phyloP scores from a whole-genome alignment of 164 flowering plant species.

The Buxus sempervirens region DNA sequence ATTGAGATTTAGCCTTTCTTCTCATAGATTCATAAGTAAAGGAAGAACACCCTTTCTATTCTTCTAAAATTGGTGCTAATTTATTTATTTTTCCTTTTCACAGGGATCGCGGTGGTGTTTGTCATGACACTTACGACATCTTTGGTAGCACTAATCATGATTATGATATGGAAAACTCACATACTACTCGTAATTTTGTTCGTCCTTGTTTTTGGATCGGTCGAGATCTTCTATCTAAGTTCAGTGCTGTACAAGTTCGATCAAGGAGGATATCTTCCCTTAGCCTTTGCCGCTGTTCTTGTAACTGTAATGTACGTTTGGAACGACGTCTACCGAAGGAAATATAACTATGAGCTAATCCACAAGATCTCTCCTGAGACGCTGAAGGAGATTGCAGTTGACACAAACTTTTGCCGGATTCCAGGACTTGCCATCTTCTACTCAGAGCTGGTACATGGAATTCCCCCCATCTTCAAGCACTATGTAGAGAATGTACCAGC shows the following conservation, averaged over 20 bases:
- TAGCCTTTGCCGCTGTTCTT: slow-evolving; percentile 49
- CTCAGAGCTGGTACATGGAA: slow-evolving; percentile 83
- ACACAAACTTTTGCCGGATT: slow-evolving; percentile 30
- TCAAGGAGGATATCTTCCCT: slow-evolving; percentile 74
- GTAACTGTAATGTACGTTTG: slow-evolving; percentile 55
- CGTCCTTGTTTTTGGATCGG: slow-evolving; percentile 36
- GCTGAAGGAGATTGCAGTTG: slow-evolving; percentile 27
- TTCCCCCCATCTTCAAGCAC: slow-evolving; percentile 76
- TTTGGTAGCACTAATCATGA: slow-evolving; percentile 62
- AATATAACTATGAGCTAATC: slow-evolving; percentile 59
- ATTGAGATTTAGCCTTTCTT: too few species aligned
- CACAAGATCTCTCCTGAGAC: slow-evolving; percentile 54
- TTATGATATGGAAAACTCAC: slow-evolving; percentile 76
- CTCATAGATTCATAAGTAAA: too few species aligned
- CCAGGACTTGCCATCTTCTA: slow-evolving; percentile 73
- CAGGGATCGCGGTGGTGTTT: slow-evolving; percentile 54
- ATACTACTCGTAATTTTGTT: slow-evolving; percentile 40
- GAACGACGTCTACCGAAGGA: slow-evolving; percentile 29
- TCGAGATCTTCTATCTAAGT: slow-evolving; percentile 56
- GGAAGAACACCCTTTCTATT: too few species aligned
- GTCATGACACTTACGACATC: slow-evolving; percentile 44
- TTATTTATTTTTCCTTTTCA: not conserved
- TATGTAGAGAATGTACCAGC: slow-evolving; percentile 60
- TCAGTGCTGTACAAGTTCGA: slow-evolving; percentile 73
- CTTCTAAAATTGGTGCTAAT: too few species aligned